A percentile compares a stretch with the other conserved stretches of the same genome.
Evolutionary conservation across 164 flowering plant species (phyloP).

Genomic region (grape (Vitis vinifera)): ASM3070453v1 NC_081811.1:22419001-22419500

Average conservation of each 20-base stretch:
- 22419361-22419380: constrained; percentile 5
- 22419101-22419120: constrained; percentile 3
- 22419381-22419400: constrained; percentile 7
- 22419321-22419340: constrained; percentile 19
- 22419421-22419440: constrained; percentile 10
- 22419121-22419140: constrained; percentile 25
- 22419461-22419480: constrained; percentile 13
- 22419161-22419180: not conserved
- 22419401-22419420: constrained; percentile 25
- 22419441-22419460: constrained; percentile 26
- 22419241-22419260: constrained; percentile 30
- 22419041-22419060: not conserved
- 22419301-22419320: constrained; percentile 11
- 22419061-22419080: constrained; percentile 26
- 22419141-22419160: constrained; percentile 31
- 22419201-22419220: constrained; percentile 17
- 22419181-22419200: constrained; percentile 27
- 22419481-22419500: not conserved
- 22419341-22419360: not conserved
- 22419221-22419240: constrained; percentile 15
- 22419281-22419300: constrained; percentile 29
- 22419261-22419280: constrained; percentile 36
- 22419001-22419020: too few species aligned
- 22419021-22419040: too few species aligned
- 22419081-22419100: constrained; percentile 22